Evolutionary conservation across 2,329 filamentous ascomycete genomes (phyloP).

Genomic region (Verticillium nonalfalfae): DNA sequence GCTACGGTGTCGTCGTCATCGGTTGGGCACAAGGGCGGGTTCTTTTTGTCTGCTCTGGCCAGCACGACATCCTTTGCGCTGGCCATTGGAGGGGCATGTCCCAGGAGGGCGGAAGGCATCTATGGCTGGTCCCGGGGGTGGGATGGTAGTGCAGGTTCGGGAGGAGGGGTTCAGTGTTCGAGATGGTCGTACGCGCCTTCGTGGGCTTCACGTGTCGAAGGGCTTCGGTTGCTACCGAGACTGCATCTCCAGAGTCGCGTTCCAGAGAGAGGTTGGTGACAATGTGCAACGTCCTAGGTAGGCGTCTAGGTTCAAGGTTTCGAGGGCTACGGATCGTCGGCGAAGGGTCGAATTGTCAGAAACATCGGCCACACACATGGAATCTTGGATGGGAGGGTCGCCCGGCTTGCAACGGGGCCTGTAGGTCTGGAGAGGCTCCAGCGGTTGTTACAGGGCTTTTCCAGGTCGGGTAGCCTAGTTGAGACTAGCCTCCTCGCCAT

Average conservation of each 20-base stretch:
- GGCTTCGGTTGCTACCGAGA: neutral
- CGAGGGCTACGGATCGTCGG: neutral
- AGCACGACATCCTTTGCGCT: conserved; percentile 25
- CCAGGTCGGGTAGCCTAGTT: too few relatives aligned
- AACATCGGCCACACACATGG: neutral
- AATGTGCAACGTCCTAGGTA: neutral
- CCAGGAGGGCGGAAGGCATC: conserved; percentile 50
- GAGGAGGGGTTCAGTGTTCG: neutral
- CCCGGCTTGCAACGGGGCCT: neutral
- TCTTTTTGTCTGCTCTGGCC: conserved; percentile 19
- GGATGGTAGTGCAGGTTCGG: neutral
- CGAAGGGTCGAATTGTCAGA: neutral
- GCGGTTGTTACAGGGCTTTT: too few relatives aligned
- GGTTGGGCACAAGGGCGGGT: conserved; percentile 38
- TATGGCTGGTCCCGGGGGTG: conserved; percentile 14
- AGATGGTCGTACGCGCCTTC: neutral
- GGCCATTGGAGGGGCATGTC: conserved; percentile 54
- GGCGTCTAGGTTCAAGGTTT: neutral
- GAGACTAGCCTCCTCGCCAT: too few relatives aligned
- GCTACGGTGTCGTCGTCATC: conserved; percentile 44
- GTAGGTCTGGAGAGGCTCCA: neutral
- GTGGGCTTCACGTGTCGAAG: neutral
- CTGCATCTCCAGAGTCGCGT: neutral
- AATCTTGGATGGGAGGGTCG: neutral
- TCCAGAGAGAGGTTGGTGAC: neutral